Evolutionary conservation across 345 rosid genomes (phyloP).

Genomic region (Aquilaria malaccensis): DNA sequence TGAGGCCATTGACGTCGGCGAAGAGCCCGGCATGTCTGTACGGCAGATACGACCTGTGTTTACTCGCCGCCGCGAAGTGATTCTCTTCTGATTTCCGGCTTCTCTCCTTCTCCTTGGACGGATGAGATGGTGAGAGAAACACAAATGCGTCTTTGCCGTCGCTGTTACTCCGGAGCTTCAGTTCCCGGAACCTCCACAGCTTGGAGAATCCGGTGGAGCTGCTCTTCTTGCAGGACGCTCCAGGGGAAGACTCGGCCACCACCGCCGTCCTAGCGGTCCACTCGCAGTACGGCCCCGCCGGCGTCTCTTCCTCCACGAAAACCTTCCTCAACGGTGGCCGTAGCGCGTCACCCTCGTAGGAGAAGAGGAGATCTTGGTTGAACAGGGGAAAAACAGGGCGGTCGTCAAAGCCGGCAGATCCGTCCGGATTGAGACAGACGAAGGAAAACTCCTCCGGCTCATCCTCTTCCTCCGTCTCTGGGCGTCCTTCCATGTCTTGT

Average conservation of each 20-base stretch:
- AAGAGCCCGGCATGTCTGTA: constrained; percentile 18
- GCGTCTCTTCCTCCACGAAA: constrained; percentile 17
- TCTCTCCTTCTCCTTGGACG: too few species aligned
- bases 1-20: constrained; percentile 14
- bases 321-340: constrained; percentile 24
- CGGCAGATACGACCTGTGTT: constrained; percentile 21
- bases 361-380: constrained; percentile 26
- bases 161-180: constrained; percentile 33
- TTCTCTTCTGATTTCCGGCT: not conserved
- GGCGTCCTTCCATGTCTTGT: too few species aligned
- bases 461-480: not conserved
- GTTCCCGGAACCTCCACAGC: constrained; percentile 45
- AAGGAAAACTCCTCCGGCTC: constrained; percentile 42
- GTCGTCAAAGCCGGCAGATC: constrained; percentile 4
- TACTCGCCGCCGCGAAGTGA: not conserved
- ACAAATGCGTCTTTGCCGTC: constrained; percentile 56
- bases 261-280: constrained; percentile 20
- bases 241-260: constrained; percentile 17
- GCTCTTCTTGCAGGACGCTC: constrained; percentile 41
- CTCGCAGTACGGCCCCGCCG: constrained; percentile 22
- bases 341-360: constrained; percentile 1
- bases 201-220: constrained; percentile 62
- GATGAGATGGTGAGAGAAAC: constrained; percentile 19
- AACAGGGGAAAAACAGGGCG: constrained; percentile 37
- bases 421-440: constrained; percentile 21